phyloP scores from a whole-genome alignment of 495 filamentous ascomycete species.

The Neurospora sp. region DNA sequence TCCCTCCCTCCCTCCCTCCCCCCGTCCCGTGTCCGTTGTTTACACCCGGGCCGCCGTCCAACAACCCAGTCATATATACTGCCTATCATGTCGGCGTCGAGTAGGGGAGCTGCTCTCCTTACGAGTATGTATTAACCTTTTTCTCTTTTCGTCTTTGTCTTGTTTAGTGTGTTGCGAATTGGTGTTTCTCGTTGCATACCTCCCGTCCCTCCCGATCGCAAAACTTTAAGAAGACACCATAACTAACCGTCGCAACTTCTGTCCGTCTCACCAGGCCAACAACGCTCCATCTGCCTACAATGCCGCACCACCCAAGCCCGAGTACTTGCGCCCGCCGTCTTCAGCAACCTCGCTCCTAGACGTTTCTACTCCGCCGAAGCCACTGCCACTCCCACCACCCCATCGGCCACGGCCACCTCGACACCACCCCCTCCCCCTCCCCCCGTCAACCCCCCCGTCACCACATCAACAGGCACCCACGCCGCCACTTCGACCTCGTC shows the following conservation, averaged over 20 bases:
- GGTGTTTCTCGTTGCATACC: background rate
- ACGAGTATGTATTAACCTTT: constrained; percentile 22
- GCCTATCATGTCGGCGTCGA: constrained; percentile 37
- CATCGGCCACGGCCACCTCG: background rate
- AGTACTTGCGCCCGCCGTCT: background rate
- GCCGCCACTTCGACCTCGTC: constrained; percentile 14
- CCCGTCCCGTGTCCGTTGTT: background rate
- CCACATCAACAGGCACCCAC: background rate
- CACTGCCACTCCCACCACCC: background rate
- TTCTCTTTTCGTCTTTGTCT: background rate
- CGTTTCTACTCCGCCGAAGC: constrained; percentile 9
- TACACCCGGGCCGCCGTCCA: background rate
- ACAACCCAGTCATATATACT: constrained; percentile 3
- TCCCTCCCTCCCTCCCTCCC: background rate
- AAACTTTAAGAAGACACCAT: constrained; percentile 1
- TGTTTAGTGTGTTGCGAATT: background rate
- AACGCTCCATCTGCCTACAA: background rate
- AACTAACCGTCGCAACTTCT: background rate
- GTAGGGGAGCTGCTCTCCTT: constrained; percentile 39
- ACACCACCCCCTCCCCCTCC: constrained; percentile 1
- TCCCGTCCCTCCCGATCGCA: constrained; percentile 15
- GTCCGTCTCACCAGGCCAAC: background rate
- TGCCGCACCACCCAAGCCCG: background rate
- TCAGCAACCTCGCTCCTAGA: constrained; percentile 3
- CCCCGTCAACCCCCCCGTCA: background rate